Evolutionary conservation across 768 basidiomycete species (phyloP), one percentile per base, ranked within the genome.

Genomic region (Cystobasidium ongulense): DNA sequence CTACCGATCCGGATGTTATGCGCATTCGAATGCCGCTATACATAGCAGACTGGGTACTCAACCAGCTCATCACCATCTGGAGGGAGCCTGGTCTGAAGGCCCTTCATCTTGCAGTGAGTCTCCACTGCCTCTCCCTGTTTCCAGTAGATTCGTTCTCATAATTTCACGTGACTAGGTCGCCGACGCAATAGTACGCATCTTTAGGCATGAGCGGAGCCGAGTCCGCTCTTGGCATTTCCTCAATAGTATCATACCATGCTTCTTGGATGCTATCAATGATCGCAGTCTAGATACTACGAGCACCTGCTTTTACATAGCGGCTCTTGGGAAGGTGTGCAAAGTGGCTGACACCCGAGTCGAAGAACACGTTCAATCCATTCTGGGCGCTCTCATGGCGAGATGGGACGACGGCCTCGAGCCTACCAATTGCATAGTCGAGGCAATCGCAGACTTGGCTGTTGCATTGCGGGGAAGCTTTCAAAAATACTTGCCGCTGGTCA

Each of bases 101-200:
- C 13, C 68, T 15, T 25, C 68, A 71, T 36, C 35, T 38, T 17
- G 5, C n/a, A 15, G 68, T 71, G 38, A 67, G 65, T 18, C 21
- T 33, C 18, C 13, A 27, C 27, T 21, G 5, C 33, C 11, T 27
- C 57, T 59, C 11, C 13, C 29, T 23, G 15, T 1, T 10, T 33
- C 43, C 18, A 15, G 25, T 13, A 7, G 43, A 10, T 50, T 21
- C 21, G 17, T 29, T 3, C 29, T 18, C 23, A n/a, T 54, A 21
- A 71, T 52, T 11, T 61, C 13, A 5, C 2, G 31, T 10, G 38
- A 13, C 13, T 38, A 57, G 68, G 38, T 54, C 52, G 31, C 33
- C 52, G 68, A 71, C 18, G 68, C 68, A n/a, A 31, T 71, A 11
- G 68, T 71, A 29, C 50, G 68, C 25, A 71, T 71, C 31, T 71